These are phyloP conservation scores for Baudoinia panamericana DNA, from an alignment of 495 filamentous ascomycete genomes.

Conservation along the genomic window DNA sequence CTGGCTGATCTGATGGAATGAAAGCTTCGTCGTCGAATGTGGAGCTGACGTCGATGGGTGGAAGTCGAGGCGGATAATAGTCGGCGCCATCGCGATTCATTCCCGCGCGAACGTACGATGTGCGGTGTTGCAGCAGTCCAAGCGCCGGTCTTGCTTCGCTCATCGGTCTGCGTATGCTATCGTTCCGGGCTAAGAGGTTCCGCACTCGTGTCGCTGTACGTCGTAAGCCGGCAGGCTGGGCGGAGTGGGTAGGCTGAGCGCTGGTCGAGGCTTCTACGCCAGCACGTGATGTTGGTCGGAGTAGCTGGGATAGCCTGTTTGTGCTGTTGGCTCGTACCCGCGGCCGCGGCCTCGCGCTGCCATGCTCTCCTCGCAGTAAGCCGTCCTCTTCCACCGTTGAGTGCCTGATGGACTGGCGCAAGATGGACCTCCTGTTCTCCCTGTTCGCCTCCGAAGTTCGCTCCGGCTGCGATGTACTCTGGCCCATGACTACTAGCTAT, in stretches of 20 bases:
- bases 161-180: background rate
- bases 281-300: conserved; percentile 1
- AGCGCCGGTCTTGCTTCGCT: conserved; percentile 4
- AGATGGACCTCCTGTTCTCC: conserved; percentile 7
- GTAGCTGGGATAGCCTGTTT: conserved; percentile 14
- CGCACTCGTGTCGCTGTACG: conserved; percentile 15
- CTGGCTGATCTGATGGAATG: conserved; percentile 8
- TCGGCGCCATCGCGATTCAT: conserved; percentile 15
- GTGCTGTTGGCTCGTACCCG: conserved; percentile 8
- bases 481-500: conserved; percentile 4
- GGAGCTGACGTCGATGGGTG: conserved; percentile 19
- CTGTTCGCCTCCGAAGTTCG: conserved; percentile 1
- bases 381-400: conserved; percentile 13
- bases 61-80: conserved; percentile 17
- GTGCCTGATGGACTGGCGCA: conserved; percentile 10
- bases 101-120: conserved; percentile 13
- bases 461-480: conserved; percentile 8
- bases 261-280: background rate
- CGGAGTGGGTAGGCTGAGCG: no score
- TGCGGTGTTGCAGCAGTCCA: conserved; percentile 12
- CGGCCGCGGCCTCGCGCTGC: background rate
- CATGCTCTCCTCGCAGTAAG: conserved; percentile 9
- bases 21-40: conserved; percentile 18
- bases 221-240: conserved; percentile 6
- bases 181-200: conserved; percentile 7